Evolutionary conservation across 139 green algal species (phyloP), one percentile per base, ranked within the genome.

Genomic region (Pedinophyceae sp.): DNA sequence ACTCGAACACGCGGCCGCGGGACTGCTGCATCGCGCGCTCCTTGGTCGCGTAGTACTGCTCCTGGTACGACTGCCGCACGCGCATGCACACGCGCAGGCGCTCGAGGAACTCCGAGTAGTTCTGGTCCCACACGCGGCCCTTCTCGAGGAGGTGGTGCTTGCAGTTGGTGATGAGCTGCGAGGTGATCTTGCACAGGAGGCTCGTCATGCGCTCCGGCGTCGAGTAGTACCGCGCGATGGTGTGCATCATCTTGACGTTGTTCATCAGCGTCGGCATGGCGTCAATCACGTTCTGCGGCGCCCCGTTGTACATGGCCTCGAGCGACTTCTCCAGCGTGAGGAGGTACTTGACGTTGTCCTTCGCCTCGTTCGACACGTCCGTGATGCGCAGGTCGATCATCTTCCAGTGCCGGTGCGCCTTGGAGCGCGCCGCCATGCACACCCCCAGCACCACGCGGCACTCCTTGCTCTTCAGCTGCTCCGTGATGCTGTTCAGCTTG

Each of bases 341-440:
- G 30, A 94, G 71, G 72, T 93, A 94, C 70, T 88, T 90, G 39
- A 93, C 77, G 29, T 92, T 94, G 63, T 93, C 84, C 68, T 86
- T 86, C 24, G 82, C 75, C 70, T 94, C 86, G n/a, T 88, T 86
- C 23, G 76, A 76, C 1, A 77, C 84, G 55, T 95, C 86, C 16
- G 80, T 83, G 30, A 90, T 60, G 60, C 69, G 58, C 58, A 83
- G 60, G 55, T 92, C 81, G 16, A 92, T 63, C n/a, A 66, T 68
- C 52, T 83, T 82, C 84, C 84, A 95, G n/a, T 68, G 71, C 51
- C 70, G 73, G 66, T 55, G 30, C 62, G 19, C 67, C 53, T 78
- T 80, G 48, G 30, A 57, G 34, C 66, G 50, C 7, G 58, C 74
- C 19, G 74, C 70, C 23, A 57, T 62, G 54, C 58, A 72, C 27